Conservation (phyloP, 2,329 filamentous ascomycete species). For the Fusarium sp. region DNA sequence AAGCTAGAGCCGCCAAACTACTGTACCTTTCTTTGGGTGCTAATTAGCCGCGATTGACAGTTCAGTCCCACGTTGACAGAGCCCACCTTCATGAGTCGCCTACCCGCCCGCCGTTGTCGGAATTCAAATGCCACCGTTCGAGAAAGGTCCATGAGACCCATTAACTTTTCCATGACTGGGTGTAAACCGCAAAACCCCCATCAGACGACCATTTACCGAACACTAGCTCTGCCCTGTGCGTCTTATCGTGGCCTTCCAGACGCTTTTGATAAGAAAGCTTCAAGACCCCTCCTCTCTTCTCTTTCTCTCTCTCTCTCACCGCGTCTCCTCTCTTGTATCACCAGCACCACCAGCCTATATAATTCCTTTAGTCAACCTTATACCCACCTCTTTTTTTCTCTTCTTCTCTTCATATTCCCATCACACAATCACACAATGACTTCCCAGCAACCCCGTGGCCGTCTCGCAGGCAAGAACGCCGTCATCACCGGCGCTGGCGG, state of each 20-base stretch:
- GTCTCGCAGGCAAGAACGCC: constrained; percentile 72
- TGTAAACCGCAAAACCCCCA: background rate
- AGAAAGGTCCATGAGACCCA: constrained; percentile 18
- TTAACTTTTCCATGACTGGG: constrained; percentile 19
- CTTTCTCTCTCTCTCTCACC: background rate
- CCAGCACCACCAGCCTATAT: constrained; percentile 3
- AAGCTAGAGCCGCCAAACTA: constrained; percentile 10
- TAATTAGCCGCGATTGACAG: constrained; percentile 41
- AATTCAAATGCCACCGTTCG: background rate
- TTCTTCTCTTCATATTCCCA: constrained; percentile 32
- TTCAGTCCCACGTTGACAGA: background rate
- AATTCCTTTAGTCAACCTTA: background rate
- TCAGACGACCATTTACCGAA: constrained; percentile 24
- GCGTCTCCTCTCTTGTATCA: constrained; percentile 1
- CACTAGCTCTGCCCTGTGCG: background rate
- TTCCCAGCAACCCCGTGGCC: constrained; percentile 54
- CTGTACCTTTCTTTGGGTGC: constrained; percentile 20
- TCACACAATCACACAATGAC: constrained; percentile 41
- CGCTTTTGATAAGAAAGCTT: constrained; percentile 30
- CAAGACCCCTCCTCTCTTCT: constrained; percentile 7
- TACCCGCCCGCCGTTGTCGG: constrained; percentile 39
- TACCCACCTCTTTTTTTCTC: constrained; percentile 11
- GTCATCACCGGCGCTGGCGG: constrained; percentile 88
- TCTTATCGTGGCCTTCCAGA: constrained; percentile 39
- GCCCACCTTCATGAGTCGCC: constrained; percentile 19